Conservation (phyloP, 2,329 filamentous ascomycete genomes). For the Colletotrichum cuscutae region DNA sequence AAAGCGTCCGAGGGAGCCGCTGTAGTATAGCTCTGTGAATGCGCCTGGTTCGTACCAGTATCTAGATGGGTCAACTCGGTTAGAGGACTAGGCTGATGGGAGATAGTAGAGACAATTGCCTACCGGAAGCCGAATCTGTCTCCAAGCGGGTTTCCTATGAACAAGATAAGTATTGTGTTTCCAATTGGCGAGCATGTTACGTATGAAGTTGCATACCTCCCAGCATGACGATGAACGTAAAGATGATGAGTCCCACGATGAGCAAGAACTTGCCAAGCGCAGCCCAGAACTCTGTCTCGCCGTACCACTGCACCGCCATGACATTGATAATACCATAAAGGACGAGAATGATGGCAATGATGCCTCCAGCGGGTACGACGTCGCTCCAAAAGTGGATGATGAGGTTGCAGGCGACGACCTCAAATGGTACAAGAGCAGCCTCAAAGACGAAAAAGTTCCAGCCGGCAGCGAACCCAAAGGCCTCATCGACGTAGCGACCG, state of each 20-base stretch:
- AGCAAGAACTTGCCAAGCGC: conserved; percentile 78
- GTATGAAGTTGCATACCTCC: conserved; percentile 58
- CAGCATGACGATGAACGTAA: conserved; percentile 85
- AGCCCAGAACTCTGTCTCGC: conserved; percentile 81
- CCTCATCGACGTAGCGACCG: conserved; percentile 79
- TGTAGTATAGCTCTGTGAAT: conserved; percentile 73
- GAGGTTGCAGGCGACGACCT: conserved; percentile 72
- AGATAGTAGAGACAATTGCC: background rate
- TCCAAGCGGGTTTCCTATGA: conserved; percentile 70
- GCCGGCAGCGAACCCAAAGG: conserved; percentile 77
- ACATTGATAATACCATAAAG: conserved; percentile 71
- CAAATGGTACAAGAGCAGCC: conserved; percentile 74
- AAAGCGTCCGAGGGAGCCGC: conserved; percentile 75
- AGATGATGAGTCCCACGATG: conserved; percentile 76
- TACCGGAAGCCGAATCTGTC: conserved; percentile 75
- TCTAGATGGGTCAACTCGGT: conserved; percentile 38
- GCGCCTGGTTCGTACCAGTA: conserved; percentile 76
- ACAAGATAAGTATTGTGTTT: too few relatives aligned
- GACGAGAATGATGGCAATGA: conserved; percentile 65
- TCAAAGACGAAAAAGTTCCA: conserved; percentile 82
- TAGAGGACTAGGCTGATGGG: background rate
- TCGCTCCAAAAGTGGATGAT: conserved; percentile 73
- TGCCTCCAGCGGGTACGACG: conserved; percentile 66
- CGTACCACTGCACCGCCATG: conserved; percentile 79
- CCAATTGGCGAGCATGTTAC: too few relatives aligned